Base-by-base conservation (phyloP, 139 green algal genomes). In the Yamagishiella unicocca region DNA sequence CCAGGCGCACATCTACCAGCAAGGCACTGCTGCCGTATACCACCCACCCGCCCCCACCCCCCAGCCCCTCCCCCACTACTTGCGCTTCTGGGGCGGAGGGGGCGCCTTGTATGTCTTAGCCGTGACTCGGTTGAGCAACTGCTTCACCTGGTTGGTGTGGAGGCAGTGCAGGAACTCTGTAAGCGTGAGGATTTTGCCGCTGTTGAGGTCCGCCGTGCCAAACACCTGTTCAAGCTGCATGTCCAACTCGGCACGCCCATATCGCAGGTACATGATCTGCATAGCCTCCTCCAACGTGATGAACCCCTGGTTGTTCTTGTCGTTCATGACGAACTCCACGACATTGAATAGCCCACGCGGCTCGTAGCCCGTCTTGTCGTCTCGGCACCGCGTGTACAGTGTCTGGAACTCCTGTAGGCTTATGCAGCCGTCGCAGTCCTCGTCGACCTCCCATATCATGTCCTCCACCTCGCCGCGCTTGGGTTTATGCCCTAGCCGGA, bases 371-470 rank as follows among this genome's bases (percentile, higher is more conserved):
- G 95, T 91, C 86, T 89, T 92, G 78, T 94, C 89, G 42, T 91
- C 85, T 55, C 85, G 70, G 90, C 96, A 98, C 64, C 97, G 90
- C 29, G 96, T 93, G 85, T 98, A 98, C 90, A 98, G 95, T n/a
- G 90, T 91, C 85, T 97, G 95, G 84, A 99, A 99, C 88, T 99
- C 97, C 22, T 88, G 64, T 88, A 93, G 94, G 82, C 78, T 92
- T 35, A 96, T 87, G 68, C 86, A 91, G 50, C 92, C 92, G 79
- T 97, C 97, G 89, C 96, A 98, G 90, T 99, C 97, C 89, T 99
- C 97, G 78, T 99, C 97, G n/a, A 98, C 96, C 87, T 99, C 97
- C 97, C 97, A 99, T 73, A 99, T 98, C 92, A 99, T 98, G 92
- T 98, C 96, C 72, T 98, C 95, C 29, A 98, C 91, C 46, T 99